Base-by-base conservation (phyloP, 2,329 filamentous ascomycete genomes). In the Lachnellula subtilissima region DNA sequence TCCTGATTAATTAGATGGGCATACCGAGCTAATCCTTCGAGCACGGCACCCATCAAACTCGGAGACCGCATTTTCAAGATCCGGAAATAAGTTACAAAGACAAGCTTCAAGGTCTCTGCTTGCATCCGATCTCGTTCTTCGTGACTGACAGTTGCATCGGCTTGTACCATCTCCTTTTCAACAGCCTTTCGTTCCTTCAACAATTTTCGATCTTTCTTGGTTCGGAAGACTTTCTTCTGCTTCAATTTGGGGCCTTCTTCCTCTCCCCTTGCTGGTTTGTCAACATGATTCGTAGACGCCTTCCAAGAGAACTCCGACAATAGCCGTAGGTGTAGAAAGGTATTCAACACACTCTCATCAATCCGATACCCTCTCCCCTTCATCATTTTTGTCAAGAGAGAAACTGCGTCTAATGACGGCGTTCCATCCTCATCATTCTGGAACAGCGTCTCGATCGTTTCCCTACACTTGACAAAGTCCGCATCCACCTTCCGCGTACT, bases 1-100 rank as follows among this genome's bases (percentile, higher is more conserved):
- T 99, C 91, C 69, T 99, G 91, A 75, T 99, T 99, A 79, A 99
- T 99, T 57, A 99, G 81, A 70, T 97, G 94, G 3, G 92, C 87
- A 70, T 96, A 99, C 69, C 91, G 91, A 50, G 93, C 92, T 22
- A 99, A 77, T 28, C 94, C 94, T 75, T 97, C 94, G 5, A 99
- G 81, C 0, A 97, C 92, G 14, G 93, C 92, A n/a, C 94, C 94
- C 90, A 97, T 97, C 17, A 99, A 82, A 63, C 88, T 84, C 14
- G 90, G 86, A 23, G 84, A 81, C 25, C 91, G 85, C 53, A 85
- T 79, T 75, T 97, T 97, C 45, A 99, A 77, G 53, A 97, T 93
- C 52, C 92, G 87, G 73, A 99, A 97, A 75, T 99, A 99, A 2
- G 86, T 88, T 15, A 89, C 89, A 70, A 99, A 99, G 11, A 99